Conservation (phyloP, 495 filamentous ascomycete species). For the Neohortaea acidophila region DNA sequence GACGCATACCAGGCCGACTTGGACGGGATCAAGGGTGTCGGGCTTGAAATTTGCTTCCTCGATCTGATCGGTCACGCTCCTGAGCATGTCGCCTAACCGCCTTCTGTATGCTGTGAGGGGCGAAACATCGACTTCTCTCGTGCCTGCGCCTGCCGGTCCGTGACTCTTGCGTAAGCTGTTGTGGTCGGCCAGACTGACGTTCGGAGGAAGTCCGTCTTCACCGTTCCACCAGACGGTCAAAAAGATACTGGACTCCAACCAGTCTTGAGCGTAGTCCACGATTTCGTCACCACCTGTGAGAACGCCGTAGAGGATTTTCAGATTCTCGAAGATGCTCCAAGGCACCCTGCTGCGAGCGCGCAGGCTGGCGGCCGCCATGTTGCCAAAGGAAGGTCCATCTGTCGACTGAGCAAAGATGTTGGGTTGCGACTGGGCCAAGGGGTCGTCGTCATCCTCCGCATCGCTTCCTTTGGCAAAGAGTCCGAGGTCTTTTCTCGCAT, state of each 20-base stretch:
- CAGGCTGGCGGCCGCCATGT: slow-evolving; percentile 47
- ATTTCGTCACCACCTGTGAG: slow-evolving; percentile 60
- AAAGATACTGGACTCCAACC: slow-evolving; percentile 70
- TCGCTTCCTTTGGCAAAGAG: slow-evolving; percentile 53
- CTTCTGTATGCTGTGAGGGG: slow-evolving; percentile 37
- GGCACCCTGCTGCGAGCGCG: slow-evolving; percentile 71
- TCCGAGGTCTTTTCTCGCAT: slow-evolving; percentile 49
- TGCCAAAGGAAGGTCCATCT: slow-evolving; percentile 22
- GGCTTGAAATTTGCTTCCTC: slow-evolving; percentile 44
- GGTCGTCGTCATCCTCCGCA: slow-evolving; percentile 24
- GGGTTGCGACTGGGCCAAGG: slow-evolving; percentile 27
- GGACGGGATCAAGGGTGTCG: slow-evolving; percentile 53
- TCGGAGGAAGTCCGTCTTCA: slow-evolving; percentile 35
- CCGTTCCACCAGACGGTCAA: slow-evolving; percentile 83
- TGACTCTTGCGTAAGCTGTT: slow-evolving; percentile 8
- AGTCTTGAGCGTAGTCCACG: slow-evolving; percentile 55
- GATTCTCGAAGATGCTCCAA: slow-evolving; percentile 68
- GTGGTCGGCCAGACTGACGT: slow-evolving; percentile 25
- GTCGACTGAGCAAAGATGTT: slow-evolving; percentile 40
- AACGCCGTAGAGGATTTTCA: slow-evolving; percentile 59
- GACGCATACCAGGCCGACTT: slow-evolving; percentile 63
- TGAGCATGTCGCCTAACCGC: slow-evolving; percentile 37
- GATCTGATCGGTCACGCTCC: slow-evolving; percentile 32
- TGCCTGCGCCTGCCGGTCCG: neutral
- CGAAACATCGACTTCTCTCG: slow-evolving; percentile 31